A percentile compares a stretch with the other conserved stretches of the same genome.
Conservation (phyloP, 495 filamentous ascomycete species). For the Penicillium chermesinum region DNA sequence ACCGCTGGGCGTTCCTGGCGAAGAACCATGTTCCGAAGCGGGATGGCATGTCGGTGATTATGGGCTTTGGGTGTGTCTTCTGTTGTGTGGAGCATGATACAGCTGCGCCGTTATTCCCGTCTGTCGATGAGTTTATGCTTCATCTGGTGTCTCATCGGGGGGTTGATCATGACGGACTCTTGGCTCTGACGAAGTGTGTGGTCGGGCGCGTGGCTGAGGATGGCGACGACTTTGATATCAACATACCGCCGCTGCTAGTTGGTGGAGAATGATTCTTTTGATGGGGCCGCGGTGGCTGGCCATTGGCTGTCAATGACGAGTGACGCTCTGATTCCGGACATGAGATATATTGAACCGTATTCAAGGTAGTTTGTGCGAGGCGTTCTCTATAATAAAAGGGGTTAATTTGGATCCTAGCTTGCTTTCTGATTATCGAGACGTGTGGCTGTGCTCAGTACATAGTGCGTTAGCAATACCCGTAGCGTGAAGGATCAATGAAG, state of each 20-base stretch:
- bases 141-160: constrained; percentile 35
- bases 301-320: too few relatives aligned
- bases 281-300: too few relatives aligned
- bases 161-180: not conserved
- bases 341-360: too few relatives aligned
- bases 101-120: constrained; percentile 30
- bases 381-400: too few relatives aligned
- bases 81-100: constrained; percentile 37
- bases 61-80: constrained; percentile 43
- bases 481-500: too few relatives aligned
- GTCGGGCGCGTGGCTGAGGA: constrained; percentile 24
- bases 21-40: constrained; percentile 41
- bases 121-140: constrained; percentile 38
- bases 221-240: constrained; percentile 39
- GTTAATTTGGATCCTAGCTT: too few relatives aligned
- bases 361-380: too few relatives aligned
- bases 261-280: too few relatives aligned
- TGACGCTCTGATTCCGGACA: too few relatives aligned
- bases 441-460: too few relatives aligned
- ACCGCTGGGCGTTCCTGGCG: constrained; percentile 47
- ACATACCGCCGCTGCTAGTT: constrained; percentile 28
- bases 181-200: constrained; percentile 17
- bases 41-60: constrained; percentile 9
- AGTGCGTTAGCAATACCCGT: too few relatives aligned
- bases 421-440: too few relatives aligned